These are phyloP conservation scores for Aspergillus asperescens DNA, from an alignment of 495 filamentous ascomycete genomes.

Conservation along the genomic window DNA sequence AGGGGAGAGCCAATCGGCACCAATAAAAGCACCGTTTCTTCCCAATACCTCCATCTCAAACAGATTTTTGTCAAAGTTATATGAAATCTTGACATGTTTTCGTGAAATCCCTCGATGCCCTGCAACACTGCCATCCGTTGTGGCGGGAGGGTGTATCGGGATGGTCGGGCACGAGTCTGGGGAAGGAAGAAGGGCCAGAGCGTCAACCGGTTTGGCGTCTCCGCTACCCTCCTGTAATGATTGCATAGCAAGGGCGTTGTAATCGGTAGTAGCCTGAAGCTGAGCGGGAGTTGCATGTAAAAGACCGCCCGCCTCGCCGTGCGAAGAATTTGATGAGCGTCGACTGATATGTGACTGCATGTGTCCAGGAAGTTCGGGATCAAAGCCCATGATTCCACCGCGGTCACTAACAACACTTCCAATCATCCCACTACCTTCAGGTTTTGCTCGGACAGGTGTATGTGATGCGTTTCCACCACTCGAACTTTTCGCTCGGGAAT, in stretches of 20 bases:
- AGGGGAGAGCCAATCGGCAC: constrained; percentile 61
- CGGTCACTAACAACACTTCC: constrained; percentile 55
- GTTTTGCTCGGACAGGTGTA: constrained; percentile 43
- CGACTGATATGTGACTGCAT: constrained; percentile 40
- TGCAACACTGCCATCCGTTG: constrained; percentile 56
- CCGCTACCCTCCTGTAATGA: constrained; percentile 37
- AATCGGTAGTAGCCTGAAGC: constrained; percentile 38
- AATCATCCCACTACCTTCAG: constrained; percentile 43
- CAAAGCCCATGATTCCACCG: constrained; percentile 54
- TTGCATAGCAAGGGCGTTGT: constrained; percentile 46
- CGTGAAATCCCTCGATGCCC: constrained; percentile 69
- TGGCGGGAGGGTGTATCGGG: constrained; percentile 71
- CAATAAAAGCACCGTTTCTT: constrained; percentile 79
- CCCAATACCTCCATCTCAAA: constrained; percentile 81
- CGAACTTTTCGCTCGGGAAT: constrained; percentile 42
- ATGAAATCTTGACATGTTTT: constrained; percentile 77
- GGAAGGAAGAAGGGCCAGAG: constrained; percentile 41
- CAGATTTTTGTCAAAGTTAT: constrained; percentile 64
- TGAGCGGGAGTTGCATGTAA: constrained; percentile 42
- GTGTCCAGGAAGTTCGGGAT: constrained; percentile 44
- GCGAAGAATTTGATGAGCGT: constrained; percentile 46
- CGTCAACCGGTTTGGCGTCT: constrained; percentile 37
- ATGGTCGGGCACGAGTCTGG: constrained; percentile 66
- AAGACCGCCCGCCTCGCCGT: constrained; percentile 33
- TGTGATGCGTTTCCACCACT: constrained; percentile 44